phyloP scores from a whole-genome alignment of 345 rosid genomes.

The Acer saccharum region DNA sequence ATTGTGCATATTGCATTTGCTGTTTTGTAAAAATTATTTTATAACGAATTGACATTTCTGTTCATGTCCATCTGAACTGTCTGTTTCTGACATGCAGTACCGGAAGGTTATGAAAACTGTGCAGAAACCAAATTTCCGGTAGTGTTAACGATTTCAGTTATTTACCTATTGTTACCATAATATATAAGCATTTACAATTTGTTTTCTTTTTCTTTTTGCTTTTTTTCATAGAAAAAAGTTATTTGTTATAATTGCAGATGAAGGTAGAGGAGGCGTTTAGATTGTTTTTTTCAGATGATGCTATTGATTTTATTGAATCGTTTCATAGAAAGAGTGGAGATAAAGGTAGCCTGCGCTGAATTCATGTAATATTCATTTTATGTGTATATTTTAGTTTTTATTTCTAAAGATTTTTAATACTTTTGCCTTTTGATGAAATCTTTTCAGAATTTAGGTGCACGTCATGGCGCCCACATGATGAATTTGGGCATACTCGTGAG shows the following conservation, averaged over 20 bases:
- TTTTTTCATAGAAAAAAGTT: background rate
- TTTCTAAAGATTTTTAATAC: slow-evolving; percentile 8
- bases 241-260: slow-evolving; percentile 53
- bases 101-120: slow-evolving; percentile 63
- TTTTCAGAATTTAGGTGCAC: slow-evolving; percentile 81
- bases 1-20: background rate
- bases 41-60: background rate
- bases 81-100: slow-evolving; percentile 64
- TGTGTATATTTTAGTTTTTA: slow-evolving; percentile 3
- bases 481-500: slow-evolving; percentile 76
- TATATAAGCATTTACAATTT: background rate
- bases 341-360: slow-evolving; percentile 62
- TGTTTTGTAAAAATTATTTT: background rate
- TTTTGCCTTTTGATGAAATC: slow-evolving; percentile 18
- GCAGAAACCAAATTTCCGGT: slow-evolving; percentile 85
- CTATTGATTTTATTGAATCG: slow-evolving; percentile 62
- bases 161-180: slow-evolving; percentile 12
- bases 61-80: slow-evolving; percentile 19
- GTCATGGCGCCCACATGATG: slow-evolving; percentile 70
- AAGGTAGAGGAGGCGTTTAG: slow-evolving; percentile 79
- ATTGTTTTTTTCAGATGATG: slow-evolving; percentile 74
- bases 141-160: slow-evolving; percentile 31
- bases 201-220: background rate
- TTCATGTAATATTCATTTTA: slow-evolving; percentile 7
- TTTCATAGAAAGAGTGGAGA: slow-evolving; percentile 87